Evolutionary conservation across 78 protist species (phyloP).

Genomic region (Tieghemostelium lacteum): DNA sequence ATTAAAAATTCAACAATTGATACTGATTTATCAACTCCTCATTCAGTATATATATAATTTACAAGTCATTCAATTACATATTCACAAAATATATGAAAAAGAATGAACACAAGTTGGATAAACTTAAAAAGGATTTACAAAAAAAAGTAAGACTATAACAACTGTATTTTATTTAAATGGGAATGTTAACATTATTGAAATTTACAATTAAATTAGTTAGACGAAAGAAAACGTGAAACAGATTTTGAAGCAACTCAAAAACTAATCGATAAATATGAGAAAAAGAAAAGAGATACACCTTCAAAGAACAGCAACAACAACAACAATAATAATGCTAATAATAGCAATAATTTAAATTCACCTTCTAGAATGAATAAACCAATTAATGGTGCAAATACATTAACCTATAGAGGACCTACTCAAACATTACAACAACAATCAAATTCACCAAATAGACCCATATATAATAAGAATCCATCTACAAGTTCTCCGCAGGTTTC

Average conservation of each 20-base stretch:
- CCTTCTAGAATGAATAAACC: neutral
- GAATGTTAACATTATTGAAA: neutral
- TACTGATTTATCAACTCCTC: neutral
- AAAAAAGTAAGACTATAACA: neutral
- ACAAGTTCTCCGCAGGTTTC: neutral
- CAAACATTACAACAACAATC: neutral
- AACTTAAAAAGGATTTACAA: conserved; percentile 33
- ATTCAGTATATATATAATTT: neutral
- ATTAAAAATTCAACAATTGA: neutral
- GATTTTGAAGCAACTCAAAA: conserved; percentile 65
- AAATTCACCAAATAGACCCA: neutral
- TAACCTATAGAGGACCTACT: no score
- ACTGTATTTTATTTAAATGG: neutral
- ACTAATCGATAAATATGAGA: conserved; percentile 63
- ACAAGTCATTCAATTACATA: neutral
- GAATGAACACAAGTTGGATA: conserved; percentile 49
- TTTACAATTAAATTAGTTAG: neutral
- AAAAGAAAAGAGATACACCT: conserved; percentile 9
- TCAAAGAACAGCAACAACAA: neutral
- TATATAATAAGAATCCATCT: neutral
- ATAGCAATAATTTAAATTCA: neutral
- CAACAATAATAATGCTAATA: neutral
- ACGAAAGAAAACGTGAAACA: conserved; percentile 71
- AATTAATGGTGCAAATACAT: no score
- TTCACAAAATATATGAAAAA: conserved; percentile 4